Evolutionary conservation across 441 rosid genomes (phyloP), one percentile per base, ranked within the genome.

Genomic region (Brassica hybrid): DNA sequence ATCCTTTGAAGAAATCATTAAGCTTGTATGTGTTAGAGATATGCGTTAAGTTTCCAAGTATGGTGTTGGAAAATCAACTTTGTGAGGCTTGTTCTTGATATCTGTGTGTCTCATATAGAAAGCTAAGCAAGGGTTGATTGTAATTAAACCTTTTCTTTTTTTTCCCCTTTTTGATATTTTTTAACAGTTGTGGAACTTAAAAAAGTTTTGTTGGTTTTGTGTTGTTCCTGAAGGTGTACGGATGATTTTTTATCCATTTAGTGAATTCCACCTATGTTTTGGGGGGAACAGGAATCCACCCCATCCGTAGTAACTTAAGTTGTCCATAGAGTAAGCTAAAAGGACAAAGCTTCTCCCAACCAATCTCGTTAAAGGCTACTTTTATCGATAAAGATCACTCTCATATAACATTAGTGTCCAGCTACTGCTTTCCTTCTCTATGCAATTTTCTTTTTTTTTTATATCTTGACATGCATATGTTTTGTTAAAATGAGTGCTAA

Each of bases 161-260:
- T 38, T 38, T 38, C 43, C 43, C 17, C 80, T 64, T 71, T 71
- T 71, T 65, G 67, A 61, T 71, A 60, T 18, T 23, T 23, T 18
- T 12, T 71, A 71, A 77, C 76, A 71, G 76, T 77, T 61, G 76
- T 65, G 61, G 72, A 71, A 27, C 7, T 27, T 4, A 18, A 65
- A 71, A 38, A 65, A 59, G 38, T 78, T 69, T 18, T 59, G 62
- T 67, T 75, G 52, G 30, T 48, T 19, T 59, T 58, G 67, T 61
- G 58, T 54, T 67, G 56, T 17, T 62, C 9, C 54, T 65, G 27
- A 27, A 68, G 18, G 27, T 68, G 74, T 79, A 79, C 75, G 71
- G 78, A 73, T 68, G 48, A 17, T 16, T 13, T 78, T 68, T 62
- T 38, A 67, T 62, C 65, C 58, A 60, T 67, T 72, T 23, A 10